These are phyloP conservation scores for Hyaloscypha finlandica DNA, from an alignment of 495 filamentous ascomycete genomes.

Conservation along the genomic window DNA sequence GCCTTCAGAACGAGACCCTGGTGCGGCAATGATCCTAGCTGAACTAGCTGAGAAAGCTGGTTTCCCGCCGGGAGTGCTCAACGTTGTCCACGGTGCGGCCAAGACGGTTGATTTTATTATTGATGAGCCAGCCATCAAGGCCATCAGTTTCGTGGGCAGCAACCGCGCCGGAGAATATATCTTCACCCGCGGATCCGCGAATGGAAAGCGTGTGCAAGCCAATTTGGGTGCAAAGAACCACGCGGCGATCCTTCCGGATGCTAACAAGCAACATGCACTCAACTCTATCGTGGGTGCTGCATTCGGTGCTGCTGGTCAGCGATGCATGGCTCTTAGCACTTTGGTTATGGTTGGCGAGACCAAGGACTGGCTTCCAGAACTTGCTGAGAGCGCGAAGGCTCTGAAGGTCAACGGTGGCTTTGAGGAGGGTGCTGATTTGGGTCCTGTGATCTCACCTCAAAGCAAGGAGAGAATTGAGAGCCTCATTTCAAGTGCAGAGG, in stretches of 20 bases:
- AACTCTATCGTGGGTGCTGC: conserved; percentile 94
- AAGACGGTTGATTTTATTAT: conserved; percentile 96
- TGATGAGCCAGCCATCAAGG: conserved; percentile 94
- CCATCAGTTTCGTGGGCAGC: conserved; percentile 95
- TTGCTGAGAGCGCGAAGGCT: conserved; percentile 89
- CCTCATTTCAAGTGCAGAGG: conserved; percentile 84
- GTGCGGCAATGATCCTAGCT: conserved; percentile 95
- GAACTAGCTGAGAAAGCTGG: conserved; percentile 90
- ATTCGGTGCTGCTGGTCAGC: conserved; percentile 94
- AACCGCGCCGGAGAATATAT: conserved; percentile 99
- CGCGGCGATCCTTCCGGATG: conserved; percentile 90
- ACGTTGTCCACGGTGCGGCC: conserved; percentile 89
- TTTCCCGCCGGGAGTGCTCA: conserved; percentile 91
- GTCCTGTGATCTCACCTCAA: conserved; percentile 94
- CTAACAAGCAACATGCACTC: conserved; percentile 96
- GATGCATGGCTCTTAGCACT: conserved; percentile 96
- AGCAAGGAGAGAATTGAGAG: conserved; percentile 87
- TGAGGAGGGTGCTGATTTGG: conserved; percentile 89
- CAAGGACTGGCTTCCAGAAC: conserved; percentile 86
- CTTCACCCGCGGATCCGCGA: conserved; percentile 83
- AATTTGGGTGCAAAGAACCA: conserved; percentile 99
- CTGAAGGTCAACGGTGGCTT: conserved; percentile 93
- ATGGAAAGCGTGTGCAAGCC: conserved; percentile 92
- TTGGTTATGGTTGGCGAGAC: conserved; percentile 94
- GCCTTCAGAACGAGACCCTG: conserved; percentile 97